Percentiles rank a stretch among this genome's conserved stretches.
Evolutionary conservation across 2,329 filamentous ascomycete species (phyloP).

Genomic region (Scedosporium dehoogii): DNA sequence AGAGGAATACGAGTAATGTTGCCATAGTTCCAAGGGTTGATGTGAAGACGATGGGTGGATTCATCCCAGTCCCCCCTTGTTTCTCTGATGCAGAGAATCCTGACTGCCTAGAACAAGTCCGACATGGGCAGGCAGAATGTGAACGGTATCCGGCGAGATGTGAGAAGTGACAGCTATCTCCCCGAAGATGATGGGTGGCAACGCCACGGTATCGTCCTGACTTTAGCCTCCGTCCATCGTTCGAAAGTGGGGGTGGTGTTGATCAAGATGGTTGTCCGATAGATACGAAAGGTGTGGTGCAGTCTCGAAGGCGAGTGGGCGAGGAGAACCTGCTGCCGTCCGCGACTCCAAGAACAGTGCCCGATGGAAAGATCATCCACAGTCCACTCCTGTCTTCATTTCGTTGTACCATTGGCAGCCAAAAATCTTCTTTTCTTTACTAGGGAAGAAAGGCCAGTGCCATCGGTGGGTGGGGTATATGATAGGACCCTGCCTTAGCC

Average conservation of each 20-base stretch:
- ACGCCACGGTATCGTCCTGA: not conserved
- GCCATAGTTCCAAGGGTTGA: too few relatives aligned
- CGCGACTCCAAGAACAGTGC: not conserved
- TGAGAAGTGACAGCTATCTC: constrained; percentile 2
- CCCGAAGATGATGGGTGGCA: not conserved
- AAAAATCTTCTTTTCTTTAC: not conserved
- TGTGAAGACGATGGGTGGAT: too few relatives aligned
- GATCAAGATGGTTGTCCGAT: not conserved
- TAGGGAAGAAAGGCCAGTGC: not conserved
- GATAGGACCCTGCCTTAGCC: not conserved
- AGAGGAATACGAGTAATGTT: too few relatives aligned
- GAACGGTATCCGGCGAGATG: not conserved
- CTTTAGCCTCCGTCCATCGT: not conserved
- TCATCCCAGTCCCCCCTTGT: too few relatives aligned
- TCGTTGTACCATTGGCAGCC: too few relatives aligned
- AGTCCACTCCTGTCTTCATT: too few relatives aligned
- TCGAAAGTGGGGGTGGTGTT: not conserved
- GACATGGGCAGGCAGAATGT: not conserved
- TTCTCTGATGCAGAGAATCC: not conserved
- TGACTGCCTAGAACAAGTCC: not conserved
- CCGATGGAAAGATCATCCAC: not conserved
- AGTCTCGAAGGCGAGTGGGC: not conserved
- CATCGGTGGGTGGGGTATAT: not conserved
- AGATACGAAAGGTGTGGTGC: not conserved
- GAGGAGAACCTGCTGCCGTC: not conserved